Conservation (phyloP, 1,139 yeast genomes). For the Pichia sp. region DNA sequence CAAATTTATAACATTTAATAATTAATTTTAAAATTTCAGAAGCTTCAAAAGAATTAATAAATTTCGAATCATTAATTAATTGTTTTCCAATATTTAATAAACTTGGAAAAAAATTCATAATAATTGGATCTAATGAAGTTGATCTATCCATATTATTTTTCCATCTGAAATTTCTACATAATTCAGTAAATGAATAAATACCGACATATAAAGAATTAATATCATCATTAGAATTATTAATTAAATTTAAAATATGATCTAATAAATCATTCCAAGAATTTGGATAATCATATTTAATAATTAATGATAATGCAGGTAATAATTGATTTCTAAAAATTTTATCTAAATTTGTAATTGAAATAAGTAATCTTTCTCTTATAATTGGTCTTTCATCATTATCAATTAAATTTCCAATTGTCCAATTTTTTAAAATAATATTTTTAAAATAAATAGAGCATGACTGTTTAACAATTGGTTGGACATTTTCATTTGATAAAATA, state of each 20-base stretch:
- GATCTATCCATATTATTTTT: slow-evolving; percentile 53
- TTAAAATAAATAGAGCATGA: slow-evolving; percentile 89
- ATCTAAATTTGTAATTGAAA: slow-evolving; percentile 38
- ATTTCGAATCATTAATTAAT: slow-evolving; percentile 42
- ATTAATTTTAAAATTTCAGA: slow-evolving; percentile 78
- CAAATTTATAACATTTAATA: slow-evolving; percentile 75
- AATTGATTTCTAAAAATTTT: slow-evolving; percentile 53
- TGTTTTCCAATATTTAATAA: slow-evolving; percentile 60
- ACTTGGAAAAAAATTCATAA: slow-evolving; percentile 61
- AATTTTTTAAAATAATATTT: slow-evolving; percentile 60
- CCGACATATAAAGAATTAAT: slow-evolving; percentile 67
- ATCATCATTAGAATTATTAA: slow-evolving; percentile 43
- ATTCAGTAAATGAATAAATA: slow-evolving; percentile 65
- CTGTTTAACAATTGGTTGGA: slow-evolving; percentile 52
- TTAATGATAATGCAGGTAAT: slow-evolving; percentile 60
- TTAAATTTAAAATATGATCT: slow-evolving; percentile 50
- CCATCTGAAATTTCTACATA: slow-evolving; percentile 77
- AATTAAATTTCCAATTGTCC: slow-evolving; percentile 48
- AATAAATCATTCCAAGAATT: slow-evolving; percentile 64
- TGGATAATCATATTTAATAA: slow-evolving; percentile 68
- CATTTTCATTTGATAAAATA: slow-evolving; percentile 52
- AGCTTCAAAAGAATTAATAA: slow-evolving; percentile 30
- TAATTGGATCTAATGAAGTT: slow-evolving; percentile 50
- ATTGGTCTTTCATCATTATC: slow-evolving; percentile 67
- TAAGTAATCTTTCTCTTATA: slow-evolving; percentile 56